Conservation (phyloP, 2,329 filamentous ascomycete species). For the Aspergillus fumigatus region DNA sequence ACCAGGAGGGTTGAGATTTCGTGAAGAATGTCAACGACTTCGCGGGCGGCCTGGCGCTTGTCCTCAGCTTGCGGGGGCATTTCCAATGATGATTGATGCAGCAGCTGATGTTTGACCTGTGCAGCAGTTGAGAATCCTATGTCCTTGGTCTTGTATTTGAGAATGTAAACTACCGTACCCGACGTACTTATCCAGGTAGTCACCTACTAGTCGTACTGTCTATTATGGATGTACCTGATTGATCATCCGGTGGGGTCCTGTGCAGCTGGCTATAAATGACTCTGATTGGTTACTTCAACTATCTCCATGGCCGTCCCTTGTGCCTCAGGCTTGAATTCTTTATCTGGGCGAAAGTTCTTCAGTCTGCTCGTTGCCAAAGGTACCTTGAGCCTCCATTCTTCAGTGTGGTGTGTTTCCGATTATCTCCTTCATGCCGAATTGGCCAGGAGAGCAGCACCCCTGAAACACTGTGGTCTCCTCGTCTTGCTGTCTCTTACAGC, state of each 20-base stretch:
- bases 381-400: slow-evolving; percentile 24
- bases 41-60: slow-evolving; percentile 47
- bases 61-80: slow-evolving; percentile 42
- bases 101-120: not conserved
- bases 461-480: not conserved
- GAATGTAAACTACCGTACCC: not conserved
- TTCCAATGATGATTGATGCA: slow-evolving; percentile 9
- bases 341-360: slow-evolving; percentile 1
- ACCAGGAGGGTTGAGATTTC: slow-evolving; percentile 48
- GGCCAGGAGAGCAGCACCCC: not conserved
- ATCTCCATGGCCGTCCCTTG: not conserved
- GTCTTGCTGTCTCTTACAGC: slow-evolving; percentile 1
- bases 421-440: not conserved
- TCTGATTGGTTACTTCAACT: slow-evolving; percentile 1
- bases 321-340: not conserved
- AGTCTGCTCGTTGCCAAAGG: not conserved
- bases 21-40: slow-evolving; percentile 49
- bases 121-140: not conserved
- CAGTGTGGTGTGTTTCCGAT: not conserved
- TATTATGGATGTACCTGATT: not conserved
- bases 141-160: not conserved
- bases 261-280: not conserved
- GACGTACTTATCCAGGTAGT: too few relatives aligned
- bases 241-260: too few relatives aligned
- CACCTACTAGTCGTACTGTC: too few relatives aligned